These are phyloP conservation scores for Pestalotiopsis sp. DNA, from an alignment of 2,329 filamentous ascomycete species.

Conservation along the genomic window DNA sequence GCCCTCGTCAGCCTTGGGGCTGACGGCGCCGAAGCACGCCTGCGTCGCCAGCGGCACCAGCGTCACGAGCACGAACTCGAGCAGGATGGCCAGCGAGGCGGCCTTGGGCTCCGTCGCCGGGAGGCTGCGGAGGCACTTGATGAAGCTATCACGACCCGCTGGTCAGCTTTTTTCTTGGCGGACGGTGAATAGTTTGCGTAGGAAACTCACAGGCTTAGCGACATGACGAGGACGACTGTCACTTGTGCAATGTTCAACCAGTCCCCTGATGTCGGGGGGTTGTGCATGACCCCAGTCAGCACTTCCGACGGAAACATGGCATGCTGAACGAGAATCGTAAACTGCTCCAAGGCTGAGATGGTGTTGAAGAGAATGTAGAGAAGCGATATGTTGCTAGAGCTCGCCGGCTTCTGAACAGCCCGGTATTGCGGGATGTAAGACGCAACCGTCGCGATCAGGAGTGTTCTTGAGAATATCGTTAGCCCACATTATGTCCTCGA, in stretches of 20 bases:
- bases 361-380: background rate
- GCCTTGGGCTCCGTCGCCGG: background rate
- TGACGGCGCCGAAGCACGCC: background rate
- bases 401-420: background rate
- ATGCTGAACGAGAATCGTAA: background rate
- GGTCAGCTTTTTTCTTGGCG: background rate
- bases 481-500: background rate
- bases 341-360: background rate
- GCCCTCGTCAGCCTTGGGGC: background rate
- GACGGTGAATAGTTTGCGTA: background rate
- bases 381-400: background rate
- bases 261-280: background rate
- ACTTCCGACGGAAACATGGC: background rate
- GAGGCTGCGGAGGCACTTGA: background rate
- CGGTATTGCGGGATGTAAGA: background rate
- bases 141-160: background rate
- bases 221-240: background rate
- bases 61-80: background rate
- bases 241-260: background rate
- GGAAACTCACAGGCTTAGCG: background rate
- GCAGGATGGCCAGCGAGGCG: background rate
- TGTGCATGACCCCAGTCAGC: background rate
- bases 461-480: background rate
- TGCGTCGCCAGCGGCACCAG: background rate
- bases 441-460: background rate